Base-by-base conservation (phyloP, 2,329 filamentous ascomycete species). In the Ophiostoma quercus region DNA sequence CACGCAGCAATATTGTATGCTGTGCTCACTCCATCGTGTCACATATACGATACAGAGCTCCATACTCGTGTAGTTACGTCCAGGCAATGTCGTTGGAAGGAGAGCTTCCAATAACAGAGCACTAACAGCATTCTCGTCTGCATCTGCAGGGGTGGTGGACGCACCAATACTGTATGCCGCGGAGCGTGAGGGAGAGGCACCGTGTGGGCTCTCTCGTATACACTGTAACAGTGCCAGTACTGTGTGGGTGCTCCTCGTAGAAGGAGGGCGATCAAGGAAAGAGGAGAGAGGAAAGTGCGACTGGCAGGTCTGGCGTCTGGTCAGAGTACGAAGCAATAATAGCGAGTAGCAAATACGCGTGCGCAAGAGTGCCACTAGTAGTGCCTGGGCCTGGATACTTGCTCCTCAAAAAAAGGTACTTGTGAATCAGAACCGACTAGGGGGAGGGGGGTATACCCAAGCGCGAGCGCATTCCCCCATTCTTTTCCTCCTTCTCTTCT, bases 401-500 rank as follows among this genome's bases (percentile, higher is more conserved):
- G 16, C 16, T 22, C 34, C 32, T 22, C 34, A 11, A 2, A 39
- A 65, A 65, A 65, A 65, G 62, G 34, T 65, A 65, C 62, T 65
- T 65, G 32, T 19, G 16, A 63, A 63, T 16, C 60, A 63, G 60
- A 37, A 63, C 60, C 32, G 60, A 63, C 60, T 63, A 22, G 60
- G 60, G 60, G 32, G 32, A 63, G 60, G 60, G 60, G 60, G 32
- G 60, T 65, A 32, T 65, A 65, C 32, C 60, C 60, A 65, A 65
- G 60, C 25, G 25, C 57, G 14, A 62, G 57, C 54, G 16, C 54
- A 32, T 60, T 60, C 39, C 39, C 39, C 39, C 39, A 41, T 41
- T 41, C 12, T 41, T 14, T 14, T 9, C 32, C 51, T 14, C n/a
- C 51, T 22, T 47, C 19, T 47, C 43, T 8, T 57, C 51, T 25